Base-by-base conservation (phyloP, 495 filamentous ascomycete species). In the Penicillium egyptiacum region DNA sequence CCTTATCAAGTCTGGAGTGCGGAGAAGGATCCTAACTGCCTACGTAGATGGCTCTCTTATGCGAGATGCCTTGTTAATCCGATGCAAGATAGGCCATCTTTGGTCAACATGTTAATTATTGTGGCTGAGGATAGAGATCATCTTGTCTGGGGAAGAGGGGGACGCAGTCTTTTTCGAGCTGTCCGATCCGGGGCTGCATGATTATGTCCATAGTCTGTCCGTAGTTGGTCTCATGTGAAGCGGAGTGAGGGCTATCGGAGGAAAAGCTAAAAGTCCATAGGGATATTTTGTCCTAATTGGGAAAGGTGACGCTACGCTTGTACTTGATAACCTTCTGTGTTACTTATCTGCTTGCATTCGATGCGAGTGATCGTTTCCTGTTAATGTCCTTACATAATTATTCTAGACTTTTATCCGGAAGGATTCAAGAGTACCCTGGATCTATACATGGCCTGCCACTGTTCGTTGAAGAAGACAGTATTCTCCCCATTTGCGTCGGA, bases 391-490 rank as follows among this genome's bases (percentile, higher is more conserved):
- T 39, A 57, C 17, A 40, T 17, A 30, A 20, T 43, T 22, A 3
- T 47, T 33, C 6, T 20, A 25, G 20, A 20, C 1, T 10, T 11
- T 23, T 49, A 37, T 17, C 11, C 19, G 23, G 53, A 20, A 10
- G 19, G 50, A 1, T 17, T 47, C 50, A 25, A 30, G 25, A 4
- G 28, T 30, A 16, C 23, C 20, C 50, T 42, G 37, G 44, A n/a
- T 35, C 25, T 67, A 57, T 22, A 62, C 55, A 56, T 35, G 59
- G 17, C 20, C 54, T 46, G 41, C 26, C 9, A 33, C 51, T 45
- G 41, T 43, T 50, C 83, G 83, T 63, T 78, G 78, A 56, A 96
- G 72, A 48, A 97, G 76, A 67, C 92, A 97, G 72, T 96, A 91
- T 39, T 82, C 72, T 48, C 90, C 91, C 88, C 90, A 97, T 68